Evolutionary conservation across 2,329 filamentous ascomycete genomes (phyloP).

Genomic region (Microcera coccophila): DNA sequence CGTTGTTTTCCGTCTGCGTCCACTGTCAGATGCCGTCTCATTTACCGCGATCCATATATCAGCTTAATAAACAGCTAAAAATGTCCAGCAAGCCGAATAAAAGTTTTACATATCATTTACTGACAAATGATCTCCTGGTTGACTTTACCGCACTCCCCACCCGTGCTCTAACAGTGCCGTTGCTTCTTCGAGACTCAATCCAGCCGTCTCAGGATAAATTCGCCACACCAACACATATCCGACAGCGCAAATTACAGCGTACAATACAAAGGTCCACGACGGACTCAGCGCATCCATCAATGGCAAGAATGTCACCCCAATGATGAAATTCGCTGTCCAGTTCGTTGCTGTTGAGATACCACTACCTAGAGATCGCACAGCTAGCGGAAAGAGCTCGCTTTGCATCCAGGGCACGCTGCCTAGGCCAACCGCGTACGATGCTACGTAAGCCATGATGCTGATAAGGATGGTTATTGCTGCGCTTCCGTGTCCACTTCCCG

Average conservation of each 20-base stretch:
- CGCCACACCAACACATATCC: conserved; percentile 67
- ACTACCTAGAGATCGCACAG: conserved; percentile 68
- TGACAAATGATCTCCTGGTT: too few relatives aligned
- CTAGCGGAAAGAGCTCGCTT: conserved; percentile 80
- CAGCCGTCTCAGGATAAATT: conserved; percentile 84
- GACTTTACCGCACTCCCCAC: conserved; percentile 63
- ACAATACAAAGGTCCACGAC: conserved; percentile 75
- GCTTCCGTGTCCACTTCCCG: conserved; percentile 18
- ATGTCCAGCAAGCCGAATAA: too few relatives aligned
- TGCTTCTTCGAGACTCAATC: conserved; percentile 76
- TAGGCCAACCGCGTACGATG: conserved; percentile 79
- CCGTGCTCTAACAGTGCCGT: conserved; percentile 65
- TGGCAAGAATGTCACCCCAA: conserved; percentile 83
- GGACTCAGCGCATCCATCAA: conserved; percentile 76
- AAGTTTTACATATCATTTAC: too few relatives aligned
- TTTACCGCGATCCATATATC: too few relatives aligned
- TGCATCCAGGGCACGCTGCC: conserved; percentile 97
- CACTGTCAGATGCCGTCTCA: too few relatives aligned
- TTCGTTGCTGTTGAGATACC: conserved; percentile 74
- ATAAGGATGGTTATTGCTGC: conserved; percentile 60
- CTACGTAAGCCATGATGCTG: conserved; percentile 79
- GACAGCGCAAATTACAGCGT: conserved; percentile 63
- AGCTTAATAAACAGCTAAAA: too few relatives aligned
- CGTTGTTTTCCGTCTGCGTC: too few relatives aligned
- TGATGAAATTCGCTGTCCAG: conserved; percentile 81